Evolutionary conservation across 208 protist genomes (phyloP).

Genomic region (Eutreptiella sp.): DNA sequence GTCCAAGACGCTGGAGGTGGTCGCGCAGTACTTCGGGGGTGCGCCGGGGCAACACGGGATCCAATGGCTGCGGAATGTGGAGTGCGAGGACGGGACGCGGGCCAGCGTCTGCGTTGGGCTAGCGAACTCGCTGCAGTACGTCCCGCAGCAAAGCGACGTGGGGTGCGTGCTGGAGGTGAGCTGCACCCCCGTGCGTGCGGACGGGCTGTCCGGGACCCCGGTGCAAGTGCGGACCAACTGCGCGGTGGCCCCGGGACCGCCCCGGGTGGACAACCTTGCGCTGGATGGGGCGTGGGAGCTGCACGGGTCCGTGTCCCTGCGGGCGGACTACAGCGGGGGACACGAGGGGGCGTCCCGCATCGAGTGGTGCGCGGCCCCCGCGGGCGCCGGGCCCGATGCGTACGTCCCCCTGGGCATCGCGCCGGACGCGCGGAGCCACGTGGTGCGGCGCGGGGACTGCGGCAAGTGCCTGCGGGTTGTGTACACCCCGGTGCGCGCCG

Average conservation of each 20-base stretch:
- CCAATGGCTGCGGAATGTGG: conserved; percentile 71
- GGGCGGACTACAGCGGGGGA: conserved; percentile 73
- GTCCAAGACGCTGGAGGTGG: conserved; percentile 59
- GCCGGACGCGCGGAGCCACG: conserved; percentile 72
- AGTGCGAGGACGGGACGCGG: conserved; percentile 51
- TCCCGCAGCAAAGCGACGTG: conserved; percentile 60
- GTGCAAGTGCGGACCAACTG: no score
- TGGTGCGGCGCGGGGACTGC: conserved; percentile 60
- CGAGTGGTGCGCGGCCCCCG: conserved; percentile 65
- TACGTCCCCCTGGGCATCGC: conserved; percentile 61
- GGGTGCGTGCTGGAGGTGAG: conserved; percentile 69
- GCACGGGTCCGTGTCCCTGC: conserved; percentile 59
- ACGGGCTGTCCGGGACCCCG: conserved; percentile 76
- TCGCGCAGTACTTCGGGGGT: conserved; percentile 75
- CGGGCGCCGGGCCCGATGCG: conserved; percentile 52
- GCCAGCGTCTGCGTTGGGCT: conserved; percentile 56
- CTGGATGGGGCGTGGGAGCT: conserved; percentile 52
- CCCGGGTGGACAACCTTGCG: no score
- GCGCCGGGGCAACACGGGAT: conserved; percentile 70
- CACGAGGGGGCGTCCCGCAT: conserved; percentile 72
- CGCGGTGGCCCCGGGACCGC: no score
- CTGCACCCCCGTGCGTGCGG: conserved; percentile 73
- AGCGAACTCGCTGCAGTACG: conserved; percentile 72
- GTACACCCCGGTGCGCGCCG: conserved; percentile 73
- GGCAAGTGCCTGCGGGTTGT: conserved; percentile 69